Evolutionary conservation across 1,284 basidiomycete genomes (phyloP), one percentile per base, ranked within the genome.

Genomic region (Cutaneotrichosporon dermatis): DNA sequence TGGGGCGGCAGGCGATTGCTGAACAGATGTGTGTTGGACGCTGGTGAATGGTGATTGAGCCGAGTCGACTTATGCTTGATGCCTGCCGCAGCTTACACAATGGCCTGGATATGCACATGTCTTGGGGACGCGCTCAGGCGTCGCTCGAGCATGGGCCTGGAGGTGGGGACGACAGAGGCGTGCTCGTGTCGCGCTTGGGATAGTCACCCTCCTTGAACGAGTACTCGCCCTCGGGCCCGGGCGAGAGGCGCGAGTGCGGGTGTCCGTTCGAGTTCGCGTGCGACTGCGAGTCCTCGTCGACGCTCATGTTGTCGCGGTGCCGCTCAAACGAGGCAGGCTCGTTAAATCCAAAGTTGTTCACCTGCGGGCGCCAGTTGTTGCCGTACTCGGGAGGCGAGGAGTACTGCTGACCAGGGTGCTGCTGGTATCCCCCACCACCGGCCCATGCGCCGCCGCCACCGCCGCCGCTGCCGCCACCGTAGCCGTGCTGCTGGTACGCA

Each of bases 351-450:
- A 50, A 50, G 35, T 37, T 37, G 13, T 12, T 37, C 36, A 10
- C 8, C 7, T 13, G 13, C 4, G 35, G 35, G 9, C 49, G 49
- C 49, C 49, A 50, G n/a, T 8, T 16, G 10, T 39, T 10, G 16
- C 16, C 15, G n/a, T 51, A 36, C 16, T 51, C 50, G 11, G 37
- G 49, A n/a, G 49, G 15, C 15, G 50, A 39, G 16, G 50, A n/a
- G 50, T 51, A 51, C 39, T 41, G 37, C 15, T 51, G 50, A 12
- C 25, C 46, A 4, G 50, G 39, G 39, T 51, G 50, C 50, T 39
- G 50, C 15, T 9, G 39, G 39, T 51, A 51, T 25, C 25, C 25
- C 25, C 25, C 25, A 25, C 25, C 25, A 25, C 25, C 25, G 25
- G 25, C 25, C 25, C 25, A 25, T 25, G 25, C 25, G 25, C 25